Evolutionary conservation across 352 stramenopile genomes (phyloP).

Genomic region (Peronosclerospora sorghi): DNA sequence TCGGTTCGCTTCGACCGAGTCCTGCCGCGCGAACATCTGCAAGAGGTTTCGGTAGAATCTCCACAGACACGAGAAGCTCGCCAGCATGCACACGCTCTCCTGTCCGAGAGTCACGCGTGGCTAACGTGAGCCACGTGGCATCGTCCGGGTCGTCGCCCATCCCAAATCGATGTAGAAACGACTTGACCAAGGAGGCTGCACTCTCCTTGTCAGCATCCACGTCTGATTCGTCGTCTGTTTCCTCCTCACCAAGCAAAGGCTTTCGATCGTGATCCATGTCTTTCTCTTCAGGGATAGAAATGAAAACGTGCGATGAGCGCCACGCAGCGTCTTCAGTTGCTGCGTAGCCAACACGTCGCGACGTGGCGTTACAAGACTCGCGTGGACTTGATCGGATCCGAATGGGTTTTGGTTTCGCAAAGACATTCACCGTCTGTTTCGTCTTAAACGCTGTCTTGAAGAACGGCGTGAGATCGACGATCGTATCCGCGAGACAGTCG

Average conservation of each 20-base stretch:
- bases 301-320: slow-evolving; percentile 13
- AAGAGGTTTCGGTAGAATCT: slow-evolving; percentile 52
- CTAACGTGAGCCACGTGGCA: slow-evolving; percentile 62
- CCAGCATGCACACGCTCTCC: slow-evolving; percentile 47
- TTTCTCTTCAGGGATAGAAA: slow-evolving; percentile 18
- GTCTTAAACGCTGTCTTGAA: slow-evolving; percentile 62
- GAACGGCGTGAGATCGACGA: slow-evolving; percentile 52
- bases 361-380: slow-evolving; percentile 19
- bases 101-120: slow-evolving; percentile 45
- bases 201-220: slow-evolving; percentile 39
- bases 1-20: slow-evolving; percentile 62
- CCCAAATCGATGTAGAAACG: slow-evolving; percentile 60
- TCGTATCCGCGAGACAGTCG: slow-evolving; percentile 63
- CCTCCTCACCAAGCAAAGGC: slow-evolving; percentile 20
- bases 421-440: slow-evolving; percentile 59
- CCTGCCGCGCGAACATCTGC: slow-evolving; percentile 55
- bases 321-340: slow-evolving; percentile 17
- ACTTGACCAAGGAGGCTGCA: slow-evolving; percentile 55
- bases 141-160: slow-evolving; percentile 75
- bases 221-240: slow-evolving; percentile 16
- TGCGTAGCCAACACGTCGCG: slow-evolving; percentile 12
- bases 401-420: slow-evolving; percentile 55
- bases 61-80: slow-evolving; percentile 59
- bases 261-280: slow-evolving; percentile 6
- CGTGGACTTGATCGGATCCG: slow-evolving; percentile 28